Base-by-base conservation (phyloP, 768 basidiomycete genomes). In the Terana coerulea region DNA sequence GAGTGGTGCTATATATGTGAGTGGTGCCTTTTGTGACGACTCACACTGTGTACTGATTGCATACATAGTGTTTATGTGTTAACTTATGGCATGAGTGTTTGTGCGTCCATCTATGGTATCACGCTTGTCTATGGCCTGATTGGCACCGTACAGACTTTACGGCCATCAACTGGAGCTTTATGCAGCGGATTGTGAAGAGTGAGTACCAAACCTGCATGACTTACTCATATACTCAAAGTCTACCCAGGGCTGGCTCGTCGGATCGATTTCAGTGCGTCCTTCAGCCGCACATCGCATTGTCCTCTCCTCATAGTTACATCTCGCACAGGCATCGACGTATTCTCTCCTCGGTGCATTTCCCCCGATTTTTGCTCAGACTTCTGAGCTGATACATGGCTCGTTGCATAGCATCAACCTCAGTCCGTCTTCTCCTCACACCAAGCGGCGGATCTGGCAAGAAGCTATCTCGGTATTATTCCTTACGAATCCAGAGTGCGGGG, bases 401-500 rank as follows among this genome's bases (percentile, higher is more conserved):
- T n/a, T n/a, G n/a, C n/a, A 3, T 47, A 88, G 86, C 8, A 59
- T 88, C 53, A 81, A 86, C 61, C 66, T 80, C 33, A 79, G 83
- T 0, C 55, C 73, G 2, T 66, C 72, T 0, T 86, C 83, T 0
- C 66, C 75, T 5, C 89, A 91, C 62, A 72, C 78, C 14, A 80
- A 73, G 52, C 76, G 87, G 14, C 77, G 89, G 4, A 85, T 91
- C 12, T 88, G 87, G 86, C 88, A 91, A 62, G 89, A 91, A 65
- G 75, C 85, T 3, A 73, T 90, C 21, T 77, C 84, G 0, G 76
- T 83, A 1, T 68, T 91, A 15, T 65, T 91, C 14, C 73, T 90
- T 28, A 85, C 84, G 0, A 75, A 69, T 50, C 69, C 78, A 0
- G 75, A 77, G 8, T 81, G 78, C 60, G 69, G 71, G 17, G 88